A percentile compares a stretch with the other conserved stretches of the same genome.
phyloP scores from a whole-genome alignment of 225 moss, liverwort and hornwort genomes.

The Asterella californica region DNA sequence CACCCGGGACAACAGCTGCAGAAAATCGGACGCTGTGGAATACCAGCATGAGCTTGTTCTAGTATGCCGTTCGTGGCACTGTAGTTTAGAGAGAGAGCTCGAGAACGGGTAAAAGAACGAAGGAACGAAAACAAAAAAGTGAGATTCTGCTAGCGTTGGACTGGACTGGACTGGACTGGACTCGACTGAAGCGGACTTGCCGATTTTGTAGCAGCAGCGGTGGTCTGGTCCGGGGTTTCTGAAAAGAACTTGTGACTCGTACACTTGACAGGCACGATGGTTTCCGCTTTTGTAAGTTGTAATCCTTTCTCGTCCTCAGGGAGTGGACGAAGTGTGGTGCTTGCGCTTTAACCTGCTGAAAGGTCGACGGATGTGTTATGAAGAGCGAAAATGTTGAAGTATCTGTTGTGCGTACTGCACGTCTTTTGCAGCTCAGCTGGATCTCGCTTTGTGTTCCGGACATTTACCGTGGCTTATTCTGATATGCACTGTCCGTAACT shows the following conservation, averaged over 20 bases:
- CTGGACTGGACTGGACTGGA: neutral
- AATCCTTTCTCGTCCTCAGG: neutral
- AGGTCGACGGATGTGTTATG: neutral
- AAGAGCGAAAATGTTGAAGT: too few relatives aligned
- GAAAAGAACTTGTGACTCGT: neutral
- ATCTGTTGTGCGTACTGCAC: too few relatives aligned
- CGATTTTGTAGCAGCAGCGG: neutral
- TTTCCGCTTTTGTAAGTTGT: conserved; percentile 3
- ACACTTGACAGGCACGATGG: neutral
- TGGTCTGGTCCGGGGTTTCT: neutral
- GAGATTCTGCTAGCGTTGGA: neutral
- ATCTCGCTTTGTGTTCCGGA: too few relatives aligned
- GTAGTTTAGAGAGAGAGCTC: neutral
- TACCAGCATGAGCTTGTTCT: neutral
- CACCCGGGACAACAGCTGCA: too few relatives aligned
- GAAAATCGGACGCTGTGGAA: neutral
- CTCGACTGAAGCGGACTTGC: neutral
- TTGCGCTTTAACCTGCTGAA: neutral
- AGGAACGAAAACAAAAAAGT: neutral
- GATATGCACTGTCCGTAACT: neutral
- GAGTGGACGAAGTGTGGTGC: neutral
- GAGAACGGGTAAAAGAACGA: neutral
- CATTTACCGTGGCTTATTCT: too few relatives aligned
- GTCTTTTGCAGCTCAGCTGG: too few relatives aligned
- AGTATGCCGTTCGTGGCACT: neutral